Conservation (phyloP, 1,284 basidiomycete genomes). For the Trichosporon sp. region DNA sequence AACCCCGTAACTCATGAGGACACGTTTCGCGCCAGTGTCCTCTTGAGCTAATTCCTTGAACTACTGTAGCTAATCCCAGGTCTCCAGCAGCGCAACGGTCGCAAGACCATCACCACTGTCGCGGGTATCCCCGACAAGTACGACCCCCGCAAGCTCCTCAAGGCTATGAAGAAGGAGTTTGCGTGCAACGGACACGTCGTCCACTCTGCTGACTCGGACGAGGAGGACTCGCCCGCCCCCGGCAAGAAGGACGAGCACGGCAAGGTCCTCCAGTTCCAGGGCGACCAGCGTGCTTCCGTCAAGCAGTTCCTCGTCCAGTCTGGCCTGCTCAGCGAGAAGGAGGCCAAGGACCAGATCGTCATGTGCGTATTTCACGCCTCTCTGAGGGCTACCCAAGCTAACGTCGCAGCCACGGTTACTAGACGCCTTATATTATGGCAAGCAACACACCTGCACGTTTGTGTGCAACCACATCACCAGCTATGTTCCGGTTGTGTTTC, state of each 20-base stretch:
- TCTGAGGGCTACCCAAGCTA: not conserved
- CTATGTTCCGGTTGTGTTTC: constrained; percentile 2
- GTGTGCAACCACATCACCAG: constrained; percentile 2
- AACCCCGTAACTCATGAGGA: no score
- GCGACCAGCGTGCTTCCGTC: constrained; percentile 93
- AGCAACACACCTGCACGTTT: not conserved
- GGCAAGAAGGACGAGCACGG: constrained; percentile 90
- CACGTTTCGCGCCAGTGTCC: no score
- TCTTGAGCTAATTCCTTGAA: not conserved
- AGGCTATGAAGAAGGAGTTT: constrained; percentile 99
- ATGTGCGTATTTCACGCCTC: constrained; percentile 34
- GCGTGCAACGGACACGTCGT: constrained; percentile 98
- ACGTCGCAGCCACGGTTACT: constrained; percentile 19
- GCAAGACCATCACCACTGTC: constrained; percentile 97
- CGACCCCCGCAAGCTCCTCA: constrained; percentile 96
- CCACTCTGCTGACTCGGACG: constrained; percentile 45
- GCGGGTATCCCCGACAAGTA: constrained; percentile 96
- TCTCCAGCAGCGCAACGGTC: constrained; percentile 98
- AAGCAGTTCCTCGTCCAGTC: constrained; percentile 71
- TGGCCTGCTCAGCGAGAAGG: constrained; percentile 48
- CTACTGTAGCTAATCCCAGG: constrained; percentile 31
- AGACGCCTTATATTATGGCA: not conserved
- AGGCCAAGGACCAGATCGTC: constrained; percentile 51
- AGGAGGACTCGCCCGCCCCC: constrained; percentile 42
- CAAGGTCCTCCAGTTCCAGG: constrained; percentile 97